Conservation (phyloP, 2,329 filamentous ascomycete genomes). For the Xylaria sp. region DNA sequence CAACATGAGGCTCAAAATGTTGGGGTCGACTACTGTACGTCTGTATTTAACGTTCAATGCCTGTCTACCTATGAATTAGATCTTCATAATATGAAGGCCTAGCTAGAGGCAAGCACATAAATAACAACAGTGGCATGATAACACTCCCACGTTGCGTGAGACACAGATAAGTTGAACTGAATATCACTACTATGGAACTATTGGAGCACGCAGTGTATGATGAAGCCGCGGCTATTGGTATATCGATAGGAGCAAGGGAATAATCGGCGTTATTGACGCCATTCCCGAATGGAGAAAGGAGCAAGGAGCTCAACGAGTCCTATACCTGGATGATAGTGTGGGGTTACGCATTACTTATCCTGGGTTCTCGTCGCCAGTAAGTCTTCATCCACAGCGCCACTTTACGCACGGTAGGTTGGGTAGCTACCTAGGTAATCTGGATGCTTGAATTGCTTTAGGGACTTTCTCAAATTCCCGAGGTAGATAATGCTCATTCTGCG, state of each 20-base stretch:
- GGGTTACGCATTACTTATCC: constrained; percentile 6
- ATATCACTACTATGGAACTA: neutral
- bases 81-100: neutral
- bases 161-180: neutral
- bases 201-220: neutral
- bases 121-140: neutral
- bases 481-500: neutral
- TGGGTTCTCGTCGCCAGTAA: neutral
- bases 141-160: neutral
- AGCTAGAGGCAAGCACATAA: neutral
- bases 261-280: constrained; percentile 10
- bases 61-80: neutral
- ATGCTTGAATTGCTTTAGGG: neutral
- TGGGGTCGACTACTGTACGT: constrained; percentile 14
- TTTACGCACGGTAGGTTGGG: neutral
- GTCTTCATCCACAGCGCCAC: neutral
- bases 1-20: constrained; percentile 33
- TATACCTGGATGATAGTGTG: constrained; percentile 1
- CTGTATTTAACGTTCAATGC: neutral
- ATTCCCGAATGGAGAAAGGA: neutral
- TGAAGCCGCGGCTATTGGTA: neutral
- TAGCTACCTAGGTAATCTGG: neutral
- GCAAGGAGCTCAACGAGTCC: too few relatives aligned
- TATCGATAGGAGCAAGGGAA: constrained; percentile 8
- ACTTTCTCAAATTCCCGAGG: neutral